A percentile compares a stretch with the other conserved stretches of the same genome.
Evolutionary conservation across 2,329 filamentous ascomycete species (phyloP).

Genomic region (Ambrosiella cleistominuta): DNA sequence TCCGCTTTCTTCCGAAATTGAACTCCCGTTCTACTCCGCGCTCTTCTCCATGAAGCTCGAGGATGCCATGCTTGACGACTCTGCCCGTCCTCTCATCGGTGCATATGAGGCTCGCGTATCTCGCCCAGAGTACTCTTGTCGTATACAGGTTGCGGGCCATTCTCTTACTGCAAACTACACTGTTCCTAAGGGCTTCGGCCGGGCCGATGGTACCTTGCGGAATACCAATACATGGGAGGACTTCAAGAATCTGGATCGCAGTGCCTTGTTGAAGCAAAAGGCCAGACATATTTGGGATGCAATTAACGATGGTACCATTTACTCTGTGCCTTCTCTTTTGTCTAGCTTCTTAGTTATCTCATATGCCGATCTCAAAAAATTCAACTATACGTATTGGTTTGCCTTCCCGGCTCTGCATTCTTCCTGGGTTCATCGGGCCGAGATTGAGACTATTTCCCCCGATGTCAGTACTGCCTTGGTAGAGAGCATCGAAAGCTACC

Average conservation of each 20-base stretch:
- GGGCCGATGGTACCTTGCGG: slow-evolving; percentile 83
- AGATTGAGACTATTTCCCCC: slow-evolving; percentile 37
- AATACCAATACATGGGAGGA: slow-evolving; percentile 95
- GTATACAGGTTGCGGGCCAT: slow-evolving; percentile 78
- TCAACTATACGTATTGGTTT: slow-evolving; percentile 97
- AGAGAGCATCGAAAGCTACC: slow-evolving; percentile 74
- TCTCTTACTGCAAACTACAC: slow-evolving; percentile 48
- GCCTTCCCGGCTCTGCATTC: slow-evolving; percentile 88
- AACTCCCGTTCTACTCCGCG: slow-evolving; percentile 84
- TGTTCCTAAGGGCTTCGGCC: slow-evolving; percentile 51
- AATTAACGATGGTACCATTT: slow-evolving; percentile 90
- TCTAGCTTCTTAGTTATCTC: slow-evolving; percentile 79
- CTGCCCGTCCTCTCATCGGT: slow-evolving; percentile 68
- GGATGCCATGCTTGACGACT: slow-evolving; percentile 91
- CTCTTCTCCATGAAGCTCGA: slow-evolving; percentile 91
- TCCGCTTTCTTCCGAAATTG: slow-evolving; percentile 83
- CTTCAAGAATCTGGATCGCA: slow-evolving; percentile 63
- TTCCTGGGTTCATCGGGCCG: slow-evolving; percentile 50
- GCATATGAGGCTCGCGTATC: slow-evolving; percentile 73
- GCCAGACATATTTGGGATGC: slow-evolving; percentile 74
- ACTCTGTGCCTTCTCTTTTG: slow-evolving; percentile 80
- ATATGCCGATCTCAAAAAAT: slow-evolving; percentile 92
- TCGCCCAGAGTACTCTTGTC: slow-evolving; percentile 57
- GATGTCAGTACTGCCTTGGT: slow-evolving; percentile 64
- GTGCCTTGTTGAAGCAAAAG: slow-evolving; percentile 11